These are phyloP conservation scores for Lojkania enalia DNA, from an alignment of 2,329 filamentous ascomycete genomes.

Conservation along the genomic window DNA sequence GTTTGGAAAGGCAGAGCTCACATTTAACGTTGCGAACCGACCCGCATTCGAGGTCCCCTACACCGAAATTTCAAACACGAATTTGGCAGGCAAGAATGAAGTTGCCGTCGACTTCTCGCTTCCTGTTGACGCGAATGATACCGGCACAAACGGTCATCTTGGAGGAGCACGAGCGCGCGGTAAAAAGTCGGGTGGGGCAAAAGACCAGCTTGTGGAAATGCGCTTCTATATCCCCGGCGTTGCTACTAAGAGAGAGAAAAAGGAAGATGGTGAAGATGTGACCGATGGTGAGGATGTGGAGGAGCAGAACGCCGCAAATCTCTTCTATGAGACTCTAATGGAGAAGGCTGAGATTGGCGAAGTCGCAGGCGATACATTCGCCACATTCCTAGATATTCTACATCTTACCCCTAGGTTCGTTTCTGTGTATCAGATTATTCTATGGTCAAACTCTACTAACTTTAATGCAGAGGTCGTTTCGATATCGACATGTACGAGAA, in stretches of 20 bases:
- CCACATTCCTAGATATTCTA: conserved; percentile 93
- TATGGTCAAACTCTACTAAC: conserved; percentile 31
- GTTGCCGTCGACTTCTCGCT: conserved; percentile 93
- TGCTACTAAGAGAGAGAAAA: conserved; percentile 69
- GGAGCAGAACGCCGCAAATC: conserved; percentile 90
- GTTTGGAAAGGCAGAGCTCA: conserved; percentile 90
- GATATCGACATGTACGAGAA: conserved; percentile 99
- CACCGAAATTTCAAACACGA: conserved; percentile 96
- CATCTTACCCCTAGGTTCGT: conserved; percentile 89
- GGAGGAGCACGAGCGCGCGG: conserved; percentile 76
- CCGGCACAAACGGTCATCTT: conserved; percentile 71
- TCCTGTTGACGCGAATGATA: conserved; percentile 70
- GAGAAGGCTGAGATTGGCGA: conserved; percentile 99
- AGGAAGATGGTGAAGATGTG: conserved; percentile 68
- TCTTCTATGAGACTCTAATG: conserved; percentile 98
- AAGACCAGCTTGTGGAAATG: conserved; percentile 97
- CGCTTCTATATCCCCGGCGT: conserved; percentile 97
- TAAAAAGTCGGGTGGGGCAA: conserved; percentile 85
- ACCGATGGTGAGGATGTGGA: conserved; percentile 62
- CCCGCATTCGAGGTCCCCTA: conserved; percentile 97
- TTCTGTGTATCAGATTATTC: not conserved
- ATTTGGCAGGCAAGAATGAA: conserved; percentile 95
- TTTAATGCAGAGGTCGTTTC: conserved; percentile 79
- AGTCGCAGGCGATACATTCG: conserved; percentile 96
- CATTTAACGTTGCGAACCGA: conserved; percentile 95